Base-by-base conservation (phyloP, 306 rosid species). In the Senna tora region DNA sequence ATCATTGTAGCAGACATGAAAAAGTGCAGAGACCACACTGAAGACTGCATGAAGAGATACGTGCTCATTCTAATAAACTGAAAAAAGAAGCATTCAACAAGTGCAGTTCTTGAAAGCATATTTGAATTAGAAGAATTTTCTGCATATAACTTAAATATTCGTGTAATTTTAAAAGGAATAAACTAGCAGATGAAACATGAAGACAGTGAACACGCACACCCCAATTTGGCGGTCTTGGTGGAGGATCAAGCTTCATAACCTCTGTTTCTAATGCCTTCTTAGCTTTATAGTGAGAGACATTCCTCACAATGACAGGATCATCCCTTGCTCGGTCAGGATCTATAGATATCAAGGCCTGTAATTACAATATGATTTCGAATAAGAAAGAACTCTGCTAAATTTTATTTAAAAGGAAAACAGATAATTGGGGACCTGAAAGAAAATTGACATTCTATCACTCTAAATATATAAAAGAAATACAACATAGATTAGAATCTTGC, bases 261-360 rank as follows among this genome's bases (percentile, higher is more conserved):
- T 94, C 90, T 59, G 90, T 72, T 86, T 94, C 97, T 20, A 94
- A 75, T 42, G 88, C 81, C 77, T 87, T 94, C 90, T 89, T 88
- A 63, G 96, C 99, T 87, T 87, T 94, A 70, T 73, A 91, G 84
- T 80, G 88, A 65, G 99, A 91, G 49, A 94, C 28, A 68, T 89
- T 91, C 82, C 80, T 91, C 79, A 91, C 97, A 25, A 94, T 75
- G 74, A 89, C 89, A 74, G 97, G 95, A 76, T 91, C 99, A 59
- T 86, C 91, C 86, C 84, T 89, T 68, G 97, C 96, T 30, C 99
- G 95, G 32, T 36, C 90, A 80, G 99, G 99, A 77, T 94, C 97
- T 50, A 91, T 79, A 59, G 97, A 86, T 80, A 82, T 87, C 85
- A 94, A 83, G 64, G 87, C 92, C 99, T 94, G 85, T 52, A 62